Evolutionary conservation across 805 yeast genomes (phyloP).

Genomic region (Starmerella potacharoeniae): DNA sequence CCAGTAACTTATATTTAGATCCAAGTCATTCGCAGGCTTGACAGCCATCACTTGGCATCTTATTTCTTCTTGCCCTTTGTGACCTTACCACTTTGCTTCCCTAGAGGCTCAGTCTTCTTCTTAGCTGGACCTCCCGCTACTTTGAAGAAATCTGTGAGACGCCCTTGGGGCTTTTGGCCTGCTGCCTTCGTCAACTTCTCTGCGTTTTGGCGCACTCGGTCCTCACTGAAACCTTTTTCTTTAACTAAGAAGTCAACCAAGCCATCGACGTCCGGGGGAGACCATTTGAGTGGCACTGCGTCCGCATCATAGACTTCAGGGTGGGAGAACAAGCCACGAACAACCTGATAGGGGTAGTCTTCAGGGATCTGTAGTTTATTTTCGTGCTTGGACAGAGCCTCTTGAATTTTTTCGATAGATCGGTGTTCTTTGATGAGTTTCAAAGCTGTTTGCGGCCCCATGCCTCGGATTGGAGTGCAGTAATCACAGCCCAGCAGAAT

Average conservation of each 20-base stretch:
- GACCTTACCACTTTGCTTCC: constrained; percentile 5
- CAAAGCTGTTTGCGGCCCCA: constrained; percentile 90
- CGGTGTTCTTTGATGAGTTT: constrained; percentile 81
- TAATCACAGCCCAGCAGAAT: constrained; percentile 94
- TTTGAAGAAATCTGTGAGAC: constrained; percentile 84
- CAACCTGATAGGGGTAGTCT: constrained; percentile 86
- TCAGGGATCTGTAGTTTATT: constrained; percentile 79
- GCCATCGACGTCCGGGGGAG: constrained; percentile 76
- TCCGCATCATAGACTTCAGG: constrained; percentile 66
- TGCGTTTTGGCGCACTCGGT: constrained; percentile 78
- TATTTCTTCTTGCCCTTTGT: constrained; percentile 7
- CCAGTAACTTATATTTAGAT: too few relatives aligned
- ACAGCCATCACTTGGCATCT: neutral
- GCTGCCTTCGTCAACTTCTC: constrained; percentile 73
- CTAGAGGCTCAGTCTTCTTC: constrained; percentile 1
- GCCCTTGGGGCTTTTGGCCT: constrained; percentile 77
- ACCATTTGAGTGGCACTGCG: constrained; percentile 69
- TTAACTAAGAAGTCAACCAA: constrained; percentile 70
- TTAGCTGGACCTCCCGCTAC: constrained; percentile 27
- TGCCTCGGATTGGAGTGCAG: constrained; percentile 87
- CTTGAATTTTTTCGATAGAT: constrained; percentile 66
- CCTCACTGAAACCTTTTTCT: constrained; percentile 87
- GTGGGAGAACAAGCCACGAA: constrained; percentile 65
- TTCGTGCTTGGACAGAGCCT: constrained; percentile 39
- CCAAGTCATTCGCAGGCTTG: neutral